phyloP scores from a whole-genome alignment of 2,329 filamentous ascomycete genomes.

The Blastomyces silverae region DNA sequence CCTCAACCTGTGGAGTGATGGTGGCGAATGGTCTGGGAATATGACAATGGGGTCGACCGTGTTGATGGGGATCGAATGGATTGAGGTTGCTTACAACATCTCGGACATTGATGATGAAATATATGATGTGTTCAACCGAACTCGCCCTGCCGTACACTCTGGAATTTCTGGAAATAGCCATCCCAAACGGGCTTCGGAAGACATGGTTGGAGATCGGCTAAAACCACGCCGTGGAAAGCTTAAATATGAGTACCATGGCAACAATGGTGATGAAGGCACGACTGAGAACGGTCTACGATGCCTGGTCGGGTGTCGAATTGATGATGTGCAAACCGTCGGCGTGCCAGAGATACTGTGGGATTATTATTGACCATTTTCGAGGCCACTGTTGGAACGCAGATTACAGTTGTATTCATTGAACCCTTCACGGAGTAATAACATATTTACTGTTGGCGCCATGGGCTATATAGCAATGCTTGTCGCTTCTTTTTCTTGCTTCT shows the following conservation, averaged over 20 bases:
- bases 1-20: constrained; percentile 42
- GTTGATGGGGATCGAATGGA: constrained; percentile 38
- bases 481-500: no score
- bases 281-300: constrained; percentile 16
- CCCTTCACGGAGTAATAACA: background rate
- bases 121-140: background rate
- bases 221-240: background rate
- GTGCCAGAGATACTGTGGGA: constrained; percentile 21
- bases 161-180: background rate
- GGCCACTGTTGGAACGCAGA: background rate
- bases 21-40: constrained; percentile 39
- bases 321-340: constrained; percentile 19
- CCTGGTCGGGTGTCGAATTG: constrained; percentile 19
- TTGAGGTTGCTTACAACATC: constrained; percentile 38
- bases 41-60: constrained; percentile 35
- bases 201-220: background rate
- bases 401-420: background rate
- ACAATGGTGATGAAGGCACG: constrained; percentile 25
- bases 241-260: constrained; percentile 23
- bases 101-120: constrained; percentile 1
- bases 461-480: background rate
- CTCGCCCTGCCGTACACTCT: background rate
- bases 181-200: background rate
- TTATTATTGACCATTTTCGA: background rate
- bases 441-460: background rate